Evolutionary conservation across 2,329 filamentous ascomycete species (phyloP), one percentile per base, ranked within the genome.

Genomic region (Alternaria panax): DNA sequence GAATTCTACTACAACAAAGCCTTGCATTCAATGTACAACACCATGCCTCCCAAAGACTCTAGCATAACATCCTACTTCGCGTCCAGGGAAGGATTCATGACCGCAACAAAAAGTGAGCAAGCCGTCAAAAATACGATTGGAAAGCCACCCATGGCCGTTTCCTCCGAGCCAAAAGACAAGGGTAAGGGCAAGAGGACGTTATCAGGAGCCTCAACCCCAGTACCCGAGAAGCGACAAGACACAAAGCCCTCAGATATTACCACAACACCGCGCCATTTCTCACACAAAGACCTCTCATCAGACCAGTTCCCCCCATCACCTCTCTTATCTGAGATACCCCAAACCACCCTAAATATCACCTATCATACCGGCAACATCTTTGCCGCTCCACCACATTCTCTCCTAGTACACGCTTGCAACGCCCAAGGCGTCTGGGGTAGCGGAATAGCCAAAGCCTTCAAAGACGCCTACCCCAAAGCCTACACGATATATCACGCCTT

Each of bases 401-500:
- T 85, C 16, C 74, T 88, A 16, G 81, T 87, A 57, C 86, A 89
- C 71, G 85, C 86, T 12, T 88, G 86, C 75, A 89, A 88, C 71
- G 83, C 82, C 51, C 74, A 81, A 60, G 87, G 86, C 6, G 69
- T 68, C 14, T 89, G 87, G 87, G 85, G 85, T 45, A 80, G 79
- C 4, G 87, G 87, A n/a, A 86, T 88, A 53, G 87, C 86, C 2
- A 64, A 68, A 32, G 78, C 74, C 0, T 88, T 88, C 75, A 81
- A 78, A 22, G 59, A 73, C 5, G 73, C 73, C 22, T 88, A 86
- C 58, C 85, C 85, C 0, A 66, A 72, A 1, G 86, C 86, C 1
- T 86, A 79, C 74, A 59, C 72, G 2, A 64, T 78, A 22, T 86
- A 88, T 72, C 68, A 73, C 7, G 46, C 66, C 0, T 79, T 87